Evolutionary conservation across 495 filamentous ascomycete genomes (phyloP), one percentile per base, ranked within the genome.

Genomic region (Niebla homalea): DNA sequence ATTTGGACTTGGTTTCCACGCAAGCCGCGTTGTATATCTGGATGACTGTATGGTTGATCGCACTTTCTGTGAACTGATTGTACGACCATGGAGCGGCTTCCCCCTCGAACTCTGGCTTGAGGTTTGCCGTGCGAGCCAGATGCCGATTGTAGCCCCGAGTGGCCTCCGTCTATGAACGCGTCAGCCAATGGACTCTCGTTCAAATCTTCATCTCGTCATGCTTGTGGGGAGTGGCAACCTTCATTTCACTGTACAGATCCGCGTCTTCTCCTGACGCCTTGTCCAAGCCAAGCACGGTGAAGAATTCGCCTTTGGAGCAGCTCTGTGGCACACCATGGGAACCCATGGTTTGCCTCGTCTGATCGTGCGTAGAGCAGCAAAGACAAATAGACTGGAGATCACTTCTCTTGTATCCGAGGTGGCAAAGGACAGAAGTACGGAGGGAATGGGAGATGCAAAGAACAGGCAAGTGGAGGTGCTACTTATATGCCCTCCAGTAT

Each of bases 41-140:
- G 5, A 16, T 32, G 21, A 61, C 46, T 8, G 51, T 53, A 3
- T 52, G 65, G 60, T 44, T 61, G 57, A 55, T 72, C 61, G n/a
- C 60, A 59, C 61, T 62, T 63, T 46, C 67, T 59, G 58, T 72
- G 63, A 69, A 38, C 57, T 69, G 55, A 65, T 70, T 47, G 64
- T 70, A 55, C 65, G 72, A 70, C 65, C 70, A 67, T 66, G 70
- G 20, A 62, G 68, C 21, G 57, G 62, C 23, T 60, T 67, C 45
- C 42, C 46, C 20, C 63, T 64, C 48, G 67, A 67, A 46, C 48
- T 55, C 55, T 55, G 64, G 40, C 68, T 51, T 54, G 41, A 74
- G 60, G 19, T 73, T 69, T 37, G 62, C 55, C 12, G 66, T 60
- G 6, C 61, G 64, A 36, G 68, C 64, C 46, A 74, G 67, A 49